phyloP scores from a whole-genome alignment of 768 basidiomycete species.

The Russula ochroleuca region DNA sequence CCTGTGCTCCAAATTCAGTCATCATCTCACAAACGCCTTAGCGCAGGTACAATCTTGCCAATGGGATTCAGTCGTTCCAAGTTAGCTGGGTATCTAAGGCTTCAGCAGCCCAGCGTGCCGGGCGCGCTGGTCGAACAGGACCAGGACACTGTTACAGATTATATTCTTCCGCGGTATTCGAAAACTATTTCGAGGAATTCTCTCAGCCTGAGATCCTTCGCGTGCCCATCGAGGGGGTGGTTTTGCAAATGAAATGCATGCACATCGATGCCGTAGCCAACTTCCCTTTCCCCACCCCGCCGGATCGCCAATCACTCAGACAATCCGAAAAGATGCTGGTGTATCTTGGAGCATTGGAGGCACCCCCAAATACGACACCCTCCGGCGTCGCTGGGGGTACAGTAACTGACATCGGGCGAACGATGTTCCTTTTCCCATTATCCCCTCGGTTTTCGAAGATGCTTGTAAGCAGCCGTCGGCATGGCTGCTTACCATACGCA shows the following conservation, averaged over 20 bases:
- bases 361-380: conserved; percentile 26
- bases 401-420: conserved; percentile 86
- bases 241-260: conserved; percentile 99
- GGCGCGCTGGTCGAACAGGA: conserved; percentile 95
- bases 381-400: conserved; percentile 44
- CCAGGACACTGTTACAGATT: conserved; percentile 98
- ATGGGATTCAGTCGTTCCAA: conserved; percentile 87
- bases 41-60: conserved; percentile 78
- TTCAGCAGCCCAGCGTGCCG: conserved; percentile 64
- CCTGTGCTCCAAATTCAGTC: not conserved
- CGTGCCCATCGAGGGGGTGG: conserved; percentile 94
- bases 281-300: conserved; percentile 97
- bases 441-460: conserved; percentile 95
- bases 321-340: conserved; percentile 79
- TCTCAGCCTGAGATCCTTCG: conserved; percentile 88
- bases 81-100: conserved; percentile 65
- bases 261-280: conserved; percentile 94
- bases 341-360: conserved; percentile 76
- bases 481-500: conserved; percentile 88
- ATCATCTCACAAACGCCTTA: conserved; percentile 33
- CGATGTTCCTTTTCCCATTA: conserved; percentile 92
- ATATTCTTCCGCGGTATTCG: conserved; percentile 92
- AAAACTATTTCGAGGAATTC: conserved; percentile 87
- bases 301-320: conserved; percentile 66
- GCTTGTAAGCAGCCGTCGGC: conserved; percentile 81